phyloP scores from a whole-genome alignment of 2,329 filamentous ascomycete genomes.

The Clonostachys byssicola region DNA sequence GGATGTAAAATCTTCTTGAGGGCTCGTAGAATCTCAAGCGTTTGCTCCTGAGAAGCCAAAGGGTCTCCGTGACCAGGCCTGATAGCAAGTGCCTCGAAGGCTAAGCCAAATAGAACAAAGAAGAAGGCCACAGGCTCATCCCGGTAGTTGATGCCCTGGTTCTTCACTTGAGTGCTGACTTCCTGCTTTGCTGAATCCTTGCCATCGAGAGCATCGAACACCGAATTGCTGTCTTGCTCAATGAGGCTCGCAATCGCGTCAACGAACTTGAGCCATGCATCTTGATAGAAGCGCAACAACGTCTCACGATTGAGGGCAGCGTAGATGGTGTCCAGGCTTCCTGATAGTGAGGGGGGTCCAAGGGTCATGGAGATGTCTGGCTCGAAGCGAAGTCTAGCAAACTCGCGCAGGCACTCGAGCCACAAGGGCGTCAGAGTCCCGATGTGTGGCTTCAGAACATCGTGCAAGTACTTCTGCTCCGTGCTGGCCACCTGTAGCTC shows the following conservation, averaged over 20 bases:
- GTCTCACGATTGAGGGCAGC: slow-evolving; percentile 93
- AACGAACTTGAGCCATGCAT: slow-evolving; percentile 93
- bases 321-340: slow-evolving; percentile 89
- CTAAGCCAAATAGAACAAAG: slow-evolving; percentile 94
- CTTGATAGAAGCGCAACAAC: slow-evolving; percentile 91
- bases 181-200: slow-evolving; percentile 53
- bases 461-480: slow-evolving; percentile 83
- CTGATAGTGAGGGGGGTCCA: slow-evolving; percentile 74
- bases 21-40: slow-evolving; percentile 82
- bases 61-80: slow-evolving; percentile 49
- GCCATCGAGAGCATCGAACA: slow-evolving; percentile 93
- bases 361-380: slow-evolving; percentile 93
- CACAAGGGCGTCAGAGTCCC: slow-evolving; percentile 87
- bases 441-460: slow-evolving; percentile 87
- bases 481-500: slow-evolving; percentile 92
- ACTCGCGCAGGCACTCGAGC: slow-evolving; percentile 90
- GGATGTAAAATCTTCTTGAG: slow-evolving; percentile 94
- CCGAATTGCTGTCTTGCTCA: slow-evolving; percentile 95
- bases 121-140: slow-evolving; percentile 98
- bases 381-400: slow-evolving; percentile 89
- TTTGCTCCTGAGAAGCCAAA: slow-evolving; percentile 71
- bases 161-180: slow-evolving; percentile 51
- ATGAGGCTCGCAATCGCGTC: slow-evolving; percentile 97
- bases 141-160: slow-evolving; percentile 89
- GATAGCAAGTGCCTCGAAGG: slow-evolving; percentile 90